phyloP scores from a whole-genome alignment of 2,329 filamentous ascomycete genomes.

The Niveomyces coronatus region DNA sequence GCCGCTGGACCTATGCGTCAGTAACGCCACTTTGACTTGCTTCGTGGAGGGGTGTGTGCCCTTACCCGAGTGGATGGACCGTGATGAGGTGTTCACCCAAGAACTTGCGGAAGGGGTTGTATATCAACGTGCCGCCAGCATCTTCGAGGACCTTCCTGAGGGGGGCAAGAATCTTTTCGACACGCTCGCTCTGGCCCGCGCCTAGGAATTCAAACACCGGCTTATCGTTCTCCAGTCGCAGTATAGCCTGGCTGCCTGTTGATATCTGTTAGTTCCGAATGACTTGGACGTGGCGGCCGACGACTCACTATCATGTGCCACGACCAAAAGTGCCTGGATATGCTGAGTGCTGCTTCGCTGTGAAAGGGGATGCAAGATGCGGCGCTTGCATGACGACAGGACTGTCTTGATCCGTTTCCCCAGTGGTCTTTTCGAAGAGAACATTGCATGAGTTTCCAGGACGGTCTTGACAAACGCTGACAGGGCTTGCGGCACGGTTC shows the following conservation, averaged over 20 bases:
- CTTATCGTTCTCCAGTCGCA: constrained; percentile 49
- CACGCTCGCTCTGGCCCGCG: constrained; percentile 44
- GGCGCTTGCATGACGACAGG: not conserved
- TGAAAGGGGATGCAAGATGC: constrained; percentile 26
- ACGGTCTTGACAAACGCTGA: constrained; percentile 45
- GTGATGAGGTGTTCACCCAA: constrained; percentile 49
- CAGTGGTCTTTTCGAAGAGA: not conserved
- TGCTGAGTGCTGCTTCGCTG: constrained; percentile 8
- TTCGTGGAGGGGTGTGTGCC: constrained; percentile 4
- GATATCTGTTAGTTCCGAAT: not conserved
- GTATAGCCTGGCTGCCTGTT: constrained; percentile 44
- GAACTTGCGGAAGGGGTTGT: constrained; percentile 47
- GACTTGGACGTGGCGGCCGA: not conserved
- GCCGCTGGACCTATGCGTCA: constrained; percentile 30
- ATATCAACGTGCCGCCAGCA: constrained; percentile 49
- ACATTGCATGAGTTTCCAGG: constrained; percentile 31
- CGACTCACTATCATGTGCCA: constrained; percentile 50
- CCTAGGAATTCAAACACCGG: constrained; percentile 50
- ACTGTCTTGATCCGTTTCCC: not conserved
- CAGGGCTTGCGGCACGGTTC: constrained; percentile 47
- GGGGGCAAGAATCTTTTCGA: constrained; percentile 40
- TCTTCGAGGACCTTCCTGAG: constrained; percentile 44
- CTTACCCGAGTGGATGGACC: constrained; percentile 50
- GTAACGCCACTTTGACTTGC: not conserved
- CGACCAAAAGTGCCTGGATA: constrained; percentile 55